Base-by-base conservation (phyloP, 2,329 filamentous ascomycete genomes). In the Nannizzia gypsea region DNA sequence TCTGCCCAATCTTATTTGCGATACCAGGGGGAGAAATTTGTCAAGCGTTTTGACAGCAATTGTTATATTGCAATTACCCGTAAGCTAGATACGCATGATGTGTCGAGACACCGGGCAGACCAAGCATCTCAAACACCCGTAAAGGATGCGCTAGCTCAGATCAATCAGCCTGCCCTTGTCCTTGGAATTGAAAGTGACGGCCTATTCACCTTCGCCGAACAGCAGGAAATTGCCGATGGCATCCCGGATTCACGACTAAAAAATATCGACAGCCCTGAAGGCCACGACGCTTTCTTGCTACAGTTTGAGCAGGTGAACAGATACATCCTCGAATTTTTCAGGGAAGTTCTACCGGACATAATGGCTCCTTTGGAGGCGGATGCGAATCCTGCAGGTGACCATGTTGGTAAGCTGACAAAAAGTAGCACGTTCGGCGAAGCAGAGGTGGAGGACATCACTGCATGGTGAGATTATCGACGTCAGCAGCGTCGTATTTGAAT, bases 1-100 rank as follows among this genome's bases (percentile, higher is more conserved):
- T 97, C 93, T 0, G 93, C 93, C 0, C 93, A 99, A 72, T 96
- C 91, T 0, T 99, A 99, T 74, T 82, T 99, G 48, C 88, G 93
- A 20, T 99, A 99, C 74, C 93, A 99, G 74, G 92, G 90, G 60
- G 83, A 87, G 67, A 99, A 99, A 73, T 99, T 99, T 68, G 93
- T 97, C 67, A 90, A 89, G 73, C 88, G 93, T 8, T 99, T 97
- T 72, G 93, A 99, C 73, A 89, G 90, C 68, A 99, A 99, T 73
- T 99, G 93, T 77, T 99, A 99, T 77, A 97, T 99, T 66, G 91
- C 93, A 66, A 96, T 99, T 74, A 97, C 93, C 3, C 87, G 93
- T 68, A 99, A 99, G 74, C 83, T 99, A 15, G 93, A 99, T 71
- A 97, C 93, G 0, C 93, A 99, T 73, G 93, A 99, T 71, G 84